phyloP scores from a whole-genome alignment of 108 stramenopile genomes.

The Skeletonema potamos region DNA sequence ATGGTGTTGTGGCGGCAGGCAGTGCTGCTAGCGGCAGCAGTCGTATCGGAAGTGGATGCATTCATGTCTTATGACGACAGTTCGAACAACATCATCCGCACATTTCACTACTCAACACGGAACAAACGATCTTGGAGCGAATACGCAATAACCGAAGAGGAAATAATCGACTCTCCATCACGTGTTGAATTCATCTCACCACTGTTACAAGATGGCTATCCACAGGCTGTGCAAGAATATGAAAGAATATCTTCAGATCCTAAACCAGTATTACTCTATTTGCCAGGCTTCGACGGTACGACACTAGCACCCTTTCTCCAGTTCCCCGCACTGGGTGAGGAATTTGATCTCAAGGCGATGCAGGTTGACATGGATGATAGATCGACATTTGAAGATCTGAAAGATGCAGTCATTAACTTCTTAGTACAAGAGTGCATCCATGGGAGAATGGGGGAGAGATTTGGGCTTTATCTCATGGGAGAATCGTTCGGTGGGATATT shows the following conservation, averaged over 20 bases:
- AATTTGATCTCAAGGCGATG: constrained; percentile 84
- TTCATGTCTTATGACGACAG: not conserved
- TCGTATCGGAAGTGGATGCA: not conserved
- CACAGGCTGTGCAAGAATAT: constrained; percentile 64
- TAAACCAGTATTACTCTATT: constrained; percentile 80
- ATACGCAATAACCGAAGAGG: not conserved
- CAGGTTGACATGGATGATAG: constrained; percentile 69
- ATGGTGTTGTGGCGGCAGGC: not conserved
- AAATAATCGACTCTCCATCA: not conserved
- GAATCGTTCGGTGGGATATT: constrained; percentile 89
- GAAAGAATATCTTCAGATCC: constrained; percentile 11
- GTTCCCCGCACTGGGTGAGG: constrained; percentile 71
- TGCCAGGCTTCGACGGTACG: constrained; percentile 90
- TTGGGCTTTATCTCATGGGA: constrained; percentile 70
- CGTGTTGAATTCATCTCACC: constrained; percentile 63
- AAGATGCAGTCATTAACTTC: constrained; percentile 51
- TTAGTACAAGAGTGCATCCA: constrained; percentile 22
- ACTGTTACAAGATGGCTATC: constrained; percentile 79
- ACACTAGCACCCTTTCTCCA: constrained; percentile 79
- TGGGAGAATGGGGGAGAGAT: constrained; percentile 1
- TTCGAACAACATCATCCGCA: not conserved
- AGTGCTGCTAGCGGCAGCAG: not conserved
- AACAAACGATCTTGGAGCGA: not conserved
- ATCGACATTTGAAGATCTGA: constrained; percentile 76
- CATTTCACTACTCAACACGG: not conserved